phyloP scores from a whole-genome alignment of 441 rosid species.

The Capsella rubella region DNA sequence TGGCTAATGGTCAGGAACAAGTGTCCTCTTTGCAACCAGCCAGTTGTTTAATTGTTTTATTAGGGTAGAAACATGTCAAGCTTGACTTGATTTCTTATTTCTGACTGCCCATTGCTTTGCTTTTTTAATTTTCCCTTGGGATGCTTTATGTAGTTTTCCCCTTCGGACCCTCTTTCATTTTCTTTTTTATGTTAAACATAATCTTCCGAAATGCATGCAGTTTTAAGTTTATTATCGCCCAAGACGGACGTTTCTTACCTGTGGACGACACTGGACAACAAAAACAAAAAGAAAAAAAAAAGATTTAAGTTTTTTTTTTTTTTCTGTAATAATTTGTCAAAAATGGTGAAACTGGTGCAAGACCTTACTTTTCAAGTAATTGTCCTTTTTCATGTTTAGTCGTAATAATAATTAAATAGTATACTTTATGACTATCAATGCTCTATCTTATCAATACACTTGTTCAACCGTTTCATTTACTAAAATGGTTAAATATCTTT shows the following conservation, averaged over 20 bases:
- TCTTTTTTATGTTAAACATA: neutral
- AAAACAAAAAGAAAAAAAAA: neutral
- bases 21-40: constrained; percentile 40
- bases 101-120: neutral
- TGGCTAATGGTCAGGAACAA: constrained; percentile 31
- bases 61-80: neutral
- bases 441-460: constrained; percentile 29
- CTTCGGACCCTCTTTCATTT: neutral
- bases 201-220: neutral
- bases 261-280: neutral
- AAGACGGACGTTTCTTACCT: neutral
- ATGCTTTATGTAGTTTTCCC: neutral
- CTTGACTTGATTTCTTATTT: neutral
- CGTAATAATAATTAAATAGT: constrained; percentile 24
- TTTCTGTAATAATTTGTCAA: constrained; percentile 23
- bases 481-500: neutral
- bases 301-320: no score
- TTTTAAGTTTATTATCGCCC: neutral
- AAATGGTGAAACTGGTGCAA: constrained; percentile 41
- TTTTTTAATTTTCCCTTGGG: neutral
- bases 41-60: constrained; percentile 11
- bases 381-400: constrained; percentile 29
- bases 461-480: constrained; percentile 29
- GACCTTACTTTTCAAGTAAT: constrained; percentile 39
- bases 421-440: constrained; percentile 32